Base-by-base conservation (phyloP, 495 filamentous ascomycete genomes). In the Podospora pseudoanserina region DNA sequence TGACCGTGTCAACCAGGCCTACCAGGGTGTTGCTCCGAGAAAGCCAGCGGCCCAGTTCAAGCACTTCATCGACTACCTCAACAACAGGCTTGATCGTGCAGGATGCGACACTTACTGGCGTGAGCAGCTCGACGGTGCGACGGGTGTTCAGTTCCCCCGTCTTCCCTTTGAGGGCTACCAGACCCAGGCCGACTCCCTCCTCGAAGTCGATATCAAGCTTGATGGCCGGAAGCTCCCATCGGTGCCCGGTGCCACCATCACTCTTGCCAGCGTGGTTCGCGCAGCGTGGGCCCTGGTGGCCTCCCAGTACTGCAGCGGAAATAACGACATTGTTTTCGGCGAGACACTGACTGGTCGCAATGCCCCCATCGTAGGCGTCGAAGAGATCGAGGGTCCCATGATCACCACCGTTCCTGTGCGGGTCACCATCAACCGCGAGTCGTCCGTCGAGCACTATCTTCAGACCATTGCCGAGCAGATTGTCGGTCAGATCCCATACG, bases 401-500 rank as follows among this genome's bases (percentile, higher is more conserved):
- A 85, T 90, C 59, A 81, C 87, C 13, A 89, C 88, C 0, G 75
- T 89, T 0, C 88, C 88, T 5, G 72, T 88, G 26, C 82, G 87
- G 0, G 74, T 79, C 19, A 64, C 44, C 16, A 34, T 77, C 9
- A 70, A 73, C 60, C 58, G 53, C 39, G 44, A 53, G 7, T 57
- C 44, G 54, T n/a, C 68, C n/a, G 60, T 75, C 3, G 44, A 49
- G 13, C 19, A 49, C 3, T 82, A 77, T 68, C 74, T 89, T 7
- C 80, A 83, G 39, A 60, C 75, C 0, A 78, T 92, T 2, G 86
- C 90, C 60, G 78, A 85, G 53, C 76, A 82, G 16, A 80, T 84
- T 26, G 74, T 86, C 20, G 78, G 79, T 1, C 82, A 84, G 1
- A 86, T 87, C 5, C 81, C 86, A 0, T 87, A 88, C 72, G 85